These are phyloP conservation scores for Mortierella antarctica DNA, from an alignment of 192 early-diverging fungal genomes.

Conservation along the genomic window DNA sequence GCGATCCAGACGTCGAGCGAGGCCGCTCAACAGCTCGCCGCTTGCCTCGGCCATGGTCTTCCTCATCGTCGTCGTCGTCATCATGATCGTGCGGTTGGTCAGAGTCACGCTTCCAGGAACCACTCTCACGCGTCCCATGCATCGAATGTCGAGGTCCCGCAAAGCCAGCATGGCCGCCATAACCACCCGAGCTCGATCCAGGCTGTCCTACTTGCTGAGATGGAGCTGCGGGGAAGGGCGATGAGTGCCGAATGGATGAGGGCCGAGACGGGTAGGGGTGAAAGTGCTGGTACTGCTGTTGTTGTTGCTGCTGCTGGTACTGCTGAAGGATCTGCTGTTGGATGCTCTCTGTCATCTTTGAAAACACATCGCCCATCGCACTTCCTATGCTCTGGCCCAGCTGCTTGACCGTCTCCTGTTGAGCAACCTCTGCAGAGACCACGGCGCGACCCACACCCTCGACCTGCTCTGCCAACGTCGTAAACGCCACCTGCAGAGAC, in stretches of 20 bases:
- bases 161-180: too few species aligned
- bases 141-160: not conserved
- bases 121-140: constrained; percentile 10
- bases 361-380: constrained; percentile 37
- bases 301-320: constrained; percentile 9
- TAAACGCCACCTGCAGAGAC: constrained; percentile 41
- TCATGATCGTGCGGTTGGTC: constrained; percentile 12
- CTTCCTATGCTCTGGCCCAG: constrained; percentile 31
- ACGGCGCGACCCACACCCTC: constrained; percentile 39
- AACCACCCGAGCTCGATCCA: too few species aligned
- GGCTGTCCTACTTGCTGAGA: constrained; percentile 1
- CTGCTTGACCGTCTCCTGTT: constrained; percentile 28
- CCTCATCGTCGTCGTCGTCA: constrained; percentile 36
- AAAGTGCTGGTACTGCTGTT: constrained; percentile 15
- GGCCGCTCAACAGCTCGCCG: constrained; percentile 36
- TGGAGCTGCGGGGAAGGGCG: constrained; percentile 10
- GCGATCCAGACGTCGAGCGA: constrained; percentile 28
- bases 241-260: constrained; percentile 22
- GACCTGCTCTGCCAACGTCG: constrained; percentile 37
- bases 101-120: constrained; percentile 7
- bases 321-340: constrained; percentile 39
- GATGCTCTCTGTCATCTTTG: constrained; percentile 34
- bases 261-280: constrained; percentile 10
- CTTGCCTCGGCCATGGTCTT: constrained; percentile 33
- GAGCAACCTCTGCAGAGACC: constrained; percentile 18